Base-by-base conservation (phyloP, 1,139 yeast genomes). In the Taphrina communis region DNA sequence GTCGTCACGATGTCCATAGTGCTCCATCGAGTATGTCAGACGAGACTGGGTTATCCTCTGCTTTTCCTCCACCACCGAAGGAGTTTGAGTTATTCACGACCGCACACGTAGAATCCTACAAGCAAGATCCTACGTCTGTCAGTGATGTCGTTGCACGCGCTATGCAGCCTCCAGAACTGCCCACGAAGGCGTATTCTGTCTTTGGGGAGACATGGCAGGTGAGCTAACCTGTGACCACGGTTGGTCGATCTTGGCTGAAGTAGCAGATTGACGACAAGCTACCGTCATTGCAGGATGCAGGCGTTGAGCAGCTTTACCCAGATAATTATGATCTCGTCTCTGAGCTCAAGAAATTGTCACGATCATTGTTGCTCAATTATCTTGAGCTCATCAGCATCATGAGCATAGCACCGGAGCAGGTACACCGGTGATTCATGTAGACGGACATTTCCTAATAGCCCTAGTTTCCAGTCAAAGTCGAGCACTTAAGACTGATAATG, bases 21-120 rank as follows among this genome's bases (percentile, higher is more conserved):
- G 14, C 4, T 39, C 3, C 11, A 39, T 3, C n/a, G 48, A 44
- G 19, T 36, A 65, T 65, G 68, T 50, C 68, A 17, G 70, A 55
- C 77, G 73, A 76, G 19, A 38, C 35, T n/a, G 79, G 78, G 36
- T 75, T 81, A 39, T 76, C 94, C 38, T 86, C 95, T 12, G 82
- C 90, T 68, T 91, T 88, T 73, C 97, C 97, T 1, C 93, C 94
- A 1, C 97, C 97, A 2, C 97, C 97, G 9, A 86, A 88, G 31
- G 89, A 84, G 77, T 85, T 85, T 75, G 85, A 86, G 77, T 84
- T 82, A 75, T 90, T 89, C 78, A 89, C 95, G 0, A 76, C 79
- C 6, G 89, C 85, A 69, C 89, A 89, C 56, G 56, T 69, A 14
- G 71, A 62, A 61, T 68, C 69, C 12, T 60, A 46, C 53, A 66